phyloP scores from a whole-genome alignment of 305 asterid species.

The Coffea humblotiana region DNA sequence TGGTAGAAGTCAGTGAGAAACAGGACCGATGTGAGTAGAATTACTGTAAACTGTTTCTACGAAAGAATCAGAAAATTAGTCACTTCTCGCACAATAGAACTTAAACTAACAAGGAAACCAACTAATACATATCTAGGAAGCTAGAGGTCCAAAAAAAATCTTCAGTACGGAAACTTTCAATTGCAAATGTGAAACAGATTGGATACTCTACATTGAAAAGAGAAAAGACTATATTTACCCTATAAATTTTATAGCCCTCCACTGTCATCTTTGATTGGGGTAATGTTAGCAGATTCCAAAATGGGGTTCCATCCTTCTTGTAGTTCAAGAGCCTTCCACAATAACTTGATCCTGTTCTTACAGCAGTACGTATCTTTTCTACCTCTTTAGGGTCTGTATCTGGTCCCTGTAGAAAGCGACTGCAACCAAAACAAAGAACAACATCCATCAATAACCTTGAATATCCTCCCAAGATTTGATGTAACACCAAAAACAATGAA shows the following conservation, averaged over 20 bases:
- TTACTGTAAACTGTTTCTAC: too few species aligned
- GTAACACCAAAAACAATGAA: constrained; percentile 6
- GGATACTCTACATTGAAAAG: not conserved
- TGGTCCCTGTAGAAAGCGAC: constrained; percentile 98
- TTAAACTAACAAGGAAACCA: not conserved
- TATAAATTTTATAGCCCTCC: constrained; percentile 76
- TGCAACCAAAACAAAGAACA: constrained; percentile 48
- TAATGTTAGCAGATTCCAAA: constrained; percentile 95
- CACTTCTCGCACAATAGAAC: not conserved
- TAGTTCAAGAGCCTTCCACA: constrained; percentile 97
- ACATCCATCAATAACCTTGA: constrained; percentile 8
- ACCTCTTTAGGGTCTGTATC: constrained; percentile 90
- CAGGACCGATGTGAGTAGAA: not conserved
- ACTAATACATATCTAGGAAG: not conserved
- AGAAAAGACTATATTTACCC: constrained; percentile 55
- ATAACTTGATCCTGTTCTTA: constrained; percentile 71
- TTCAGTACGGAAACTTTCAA: not conserved
- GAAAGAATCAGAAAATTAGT: not conserved
- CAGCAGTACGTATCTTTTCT: constrained; percentile 68
- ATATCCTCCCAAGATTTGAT: constrained; percentile 24
- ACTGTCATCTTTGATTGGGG: constrained; percentile 84
- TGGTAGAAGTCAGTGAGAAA: not conserved
- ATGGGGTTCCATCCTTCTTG: constrained; percentile 95
- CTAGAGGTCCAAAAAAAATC: not conserved
- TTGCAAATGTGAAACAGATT: not conserved